Base-by-base conservation (phyloP, 441 rosid genomes). In the Euphorbia celastroides region DNA sequence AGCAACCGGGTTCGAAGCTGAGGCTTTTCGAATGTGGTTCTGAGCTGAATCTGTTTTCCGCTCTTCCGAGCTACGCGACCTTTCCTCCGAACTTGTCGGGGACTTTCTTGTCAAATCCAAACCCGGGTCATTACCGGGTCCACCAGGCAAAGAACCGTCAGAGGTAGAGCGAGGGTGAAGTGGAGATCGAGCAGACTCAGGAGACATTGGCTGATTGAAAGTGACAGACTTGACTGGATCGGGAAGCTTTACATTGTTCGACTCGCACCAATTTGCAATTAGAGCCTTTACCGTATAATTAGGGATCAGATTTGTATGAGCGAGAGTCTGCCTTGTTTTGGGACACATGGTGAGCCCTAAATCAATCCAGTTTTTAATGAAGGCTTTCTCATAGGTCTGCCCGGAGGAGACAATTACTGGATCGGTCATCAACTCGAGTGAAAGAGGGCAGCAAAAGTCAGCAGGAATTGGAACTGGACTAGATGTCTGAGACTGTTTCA, bases 391-490 rank as follows among this genome's bases (percentile, higher is more conserved):
- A 54, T 92, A 94, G 31, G 99, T 94, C 74, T 94, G 96, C 68
- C 99, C 99, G 19, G 98, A 88, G 51, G 89, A 80, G 46, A 94
- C 94, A 65, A 92, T 92, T 61, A 94, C 99, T 34, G 98, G 99
- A 83, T 94, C 96, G 32, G 86, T 88, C 99, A 94, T 94, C 82
- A 92, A 84, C 77, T 88, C 92, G 34, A 94, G 96, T 8, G 99
- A 92, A 3, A 94, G 86, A 57, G 98, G 96, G 62, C 99, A 94
- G 71, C 94, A 83, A 59, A 87, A 92, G 74, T 92, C 99, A 36
- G 88, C 51, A 65, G 99, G 98, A 52, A 90, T 87, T 50, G 89
- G 78, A 61, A 88, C 84, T 0, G 88, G 86, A 72, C 87, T 81
- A 61, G 38, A 52, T 66, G 82, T 70, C 77, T 79, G 80, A 16